Conservation (phyloP, 2,329 filamentous ascomycete species). For the Paracoccidioides brasiliensis region DNA sequence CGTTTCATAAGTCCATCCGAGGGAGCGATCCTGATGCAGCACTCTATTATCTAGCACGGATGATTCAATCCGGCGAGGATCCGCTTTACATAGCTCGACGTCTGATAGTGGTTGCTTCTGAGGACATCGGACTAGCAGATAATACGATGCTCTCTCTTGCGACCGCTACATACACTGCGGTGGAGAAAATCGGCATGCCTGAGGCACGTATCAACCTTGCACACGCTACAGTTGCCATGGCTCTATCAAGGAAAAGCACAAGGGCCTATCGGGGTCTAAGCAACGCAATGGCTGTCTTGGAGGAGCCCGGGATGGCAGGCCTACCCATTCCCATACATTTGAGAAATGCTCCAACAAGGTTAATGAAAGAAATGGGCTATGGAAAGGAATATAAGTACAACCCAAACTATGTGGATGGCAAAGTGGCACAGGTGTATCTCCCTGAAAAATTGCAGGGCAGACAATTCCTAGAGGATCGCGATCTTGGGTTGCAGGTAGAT, state of each 20-base stretch:
- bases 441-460: conserved; percentile 60
- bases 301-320: conserved; percentile 69
- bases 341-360: conserved; percentile 75
- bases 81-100: conserved; percentile 83
- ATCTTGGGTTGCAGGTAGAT: conserved; percentile 70
- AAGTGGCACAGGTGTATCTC: conserved; percentile 79
- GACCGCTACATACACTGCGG: conserved; percentile 72
- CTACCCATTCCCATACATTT: conserved; percentile 78
- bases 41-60: conserved; percentile 87
- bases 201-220: conserved; percentile 87
- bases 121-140: conserved; percentile 86
- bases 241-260: conserved; percentile 73
- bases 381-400: conserved; percentile 94
- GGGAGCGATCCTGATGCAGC: conserved; percentile 77
- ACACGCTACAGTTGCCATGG: conserved; percentile 71
- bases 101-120: conserved; percentile 87
- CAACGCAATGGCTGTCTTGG: conserved; percentile 64
- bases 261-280: conserved; percentile 70
- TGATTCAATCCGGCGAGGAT: conserved; percentile 92
- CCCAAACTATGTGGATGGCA: conserved; percentile 72
- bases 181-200: conserved; percentile 88
- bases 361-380: conserved; percentile 90
- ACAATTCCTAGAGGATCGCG: conserved; percentile 62
- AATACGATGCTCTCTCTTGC: conserved; percentile 71
- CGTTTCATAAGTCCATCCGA: conserved; percentile 90